Evolutionary conservation across 2,329 filamentous ascomycete genomes (phyloP), one percentile per base, ranked within the genome.

Genomic region (Ceratocystis albifundus): DNA sequence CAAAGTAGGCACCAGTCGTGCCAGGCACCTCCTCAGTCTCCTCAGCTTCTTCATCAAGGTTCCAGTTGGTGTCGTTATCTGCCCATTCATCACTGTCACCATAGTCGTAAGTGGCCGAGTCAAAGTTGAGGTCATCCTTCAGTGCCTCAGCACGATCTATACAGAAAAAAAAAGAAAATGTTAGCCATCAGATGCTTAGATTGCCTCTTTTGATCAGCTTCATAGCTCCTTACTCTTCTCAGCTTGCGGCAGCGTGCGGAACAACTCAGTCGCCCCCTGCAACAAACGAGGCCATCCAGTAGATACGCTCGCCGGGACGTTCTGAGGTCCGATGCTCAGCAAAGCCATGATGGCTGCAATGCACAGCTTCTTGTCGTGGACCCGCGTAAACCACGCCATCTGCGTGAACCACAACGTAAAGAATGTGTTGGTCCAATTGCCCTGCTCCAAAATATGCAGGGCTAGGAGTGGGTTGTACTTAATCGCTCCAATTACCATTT

Each of bases 291-390:
- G 93, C 94, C 94, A 99, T 65, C 94, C 94, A 70, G 91, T 89
- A 70, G 95, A 91, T 32, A 99, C 89, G 73, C 92, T 97, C n/a
- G 83, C 80, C 0, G 94, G 94, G 6, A 99, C 88, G 72, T 95
- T 88, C 65, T 89, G 86, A 10, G 87, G 86, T 69, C 84, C 85
- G 67, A 99, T 78, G 59, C 86, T 89, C 64, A 99, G 83, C 10
- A 99, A 84, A 4, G 90, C 83, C 68, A 89, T 88, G 71, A 99
- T 97, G 61, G 92, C 93, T 20, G 92, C 89, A 71, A 99, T 96
- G 69, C 90, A 96, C 30, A 99, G 81, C 80, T 96, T 99, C 84
- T 99, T 99, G 80, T 99, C 94, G 74, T 99, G 94, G 1, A 99
- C 94, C 53, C 94, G 84, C 64, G 85, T 89, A 78, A 99, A 97